These are phyloP conservation scores for Pistacia integerrima DNA, from an alignment of 345 rosid species.

Conservation along the genomic window DNA sequence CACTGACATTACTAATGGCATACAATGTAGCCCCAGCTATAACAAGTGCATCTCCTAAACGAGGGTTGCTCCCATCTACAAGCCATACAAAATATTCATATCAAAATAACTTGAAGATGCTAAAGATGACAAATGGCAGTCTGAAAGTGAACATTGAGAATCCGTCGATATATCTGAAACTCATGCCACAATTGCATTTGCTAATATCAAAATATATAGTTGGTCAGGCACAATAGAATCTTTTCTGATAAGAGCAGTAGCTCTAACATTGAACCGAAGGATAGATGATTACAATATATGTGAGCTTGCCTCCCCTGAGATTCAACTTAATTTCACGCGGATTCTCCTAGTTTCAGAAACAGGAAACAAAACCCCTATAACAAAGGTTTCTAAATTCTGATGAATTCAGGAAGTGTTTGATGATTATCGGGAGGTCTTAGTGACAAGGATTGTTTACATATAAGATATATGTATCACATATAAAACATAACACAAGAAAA, in stretches of 20 bases:
- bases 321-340: no score
- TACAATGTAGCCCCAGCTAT: slow-evolving; percentile 72
- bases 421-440: no score
- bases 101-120: slow-evolving; percentile 8
- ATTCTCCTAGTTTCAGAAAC: no score
- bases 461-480: neutral
- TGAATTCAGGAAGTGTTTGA: no score
- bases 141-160: neutral
- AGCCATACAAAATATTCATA: slow-evolving; percentile 7
- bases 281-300: no score
- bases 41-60: slow-evolving; percentile 68
- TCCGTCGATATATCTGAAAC: neutral
- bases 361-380: no score
- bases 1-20: slow-evolving; percentile 69
- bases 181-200: neutral
- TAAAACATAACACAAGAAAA: neutral
- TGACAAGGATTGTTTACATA: neutral
- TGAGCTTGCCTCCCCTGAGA: no score
- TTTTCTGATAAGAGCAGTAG: no score
- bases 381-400: no score
- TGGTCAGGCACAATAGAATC: neutral
- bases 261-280: no score
- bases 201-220: neutral
- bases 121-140: neutral
- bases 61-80: slow-evolving; percentile 69